phyloP scores from a whole-genome alignment of 768 basidiomycete genomes.

The Boletus fagicola region DNA sequence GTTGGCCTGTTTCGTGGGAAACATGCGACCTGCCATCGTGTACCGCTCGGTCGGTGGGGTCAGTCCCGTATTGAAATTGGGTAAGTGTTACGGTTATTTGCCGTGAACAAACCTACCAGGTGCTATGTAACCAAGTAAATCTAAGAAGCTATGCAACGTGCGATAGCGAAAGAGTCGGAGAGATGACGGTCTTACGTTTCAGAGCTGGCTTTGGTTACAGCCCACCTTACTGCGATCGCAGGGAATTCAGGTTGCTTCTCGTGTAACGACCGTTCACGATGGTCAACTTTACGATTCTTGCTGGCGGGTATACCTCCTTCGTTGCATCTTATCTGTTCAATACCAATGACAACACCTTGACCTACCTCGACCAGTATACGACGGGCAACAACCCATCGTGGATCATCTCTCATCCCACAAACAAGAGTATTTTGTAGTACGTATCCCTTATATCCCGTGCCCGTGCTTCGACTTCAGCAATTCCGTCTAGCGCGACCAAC shows the following conservation, averaged over 20 bases:
- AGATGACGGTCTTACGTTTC: too few relatives aligned
- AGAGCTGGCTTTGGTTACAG: too few relatives aligned
- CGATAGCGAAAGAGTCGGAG: too few relatives aligned
- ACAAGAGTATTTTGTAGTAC: conserved; percentile 61
- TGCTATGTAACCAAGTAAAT: too few relatives aligned
- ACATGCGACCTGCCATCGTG: background rate
- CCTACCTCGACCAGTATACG: conserved; percentile 43
- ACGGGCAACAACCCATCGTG: conserved; percentile 54
- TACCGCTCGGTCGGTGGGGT: background rate
- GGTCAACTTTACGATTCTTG: conserved; percentile 68
- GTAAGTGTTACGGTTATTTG: background rate
- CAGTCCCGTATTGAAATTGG: too few relatives aligned
- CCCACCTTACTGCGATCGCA: too few relatives aligned
- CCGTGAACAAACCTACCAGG: background rate
- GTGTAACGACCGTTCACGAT: conserved; percentile 34
- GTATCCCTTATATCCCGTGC: conserved; percentile 20
- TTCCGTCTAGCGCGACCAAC: conserved; percentile 52
- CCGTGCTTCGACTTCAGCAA: background rate
- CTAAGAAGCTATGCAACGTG: too few relatives aligned
- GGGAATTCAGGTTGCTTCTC: background rate
- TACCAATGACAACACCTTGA: conserved; percentile 45
- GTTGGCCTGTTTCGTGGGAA: background rate
- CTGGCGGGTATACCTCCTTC: conserved; percentile 61
- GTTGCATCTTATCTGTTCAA: conserved; percentile 65
- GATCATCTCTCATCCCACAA: conserved; percentile 56